Evolutionary conservation across 2,329 filamentous ascomycete genomes (phyloP).

Genomic region (Xenosphaeropsis pyriputrescens): DNA sequence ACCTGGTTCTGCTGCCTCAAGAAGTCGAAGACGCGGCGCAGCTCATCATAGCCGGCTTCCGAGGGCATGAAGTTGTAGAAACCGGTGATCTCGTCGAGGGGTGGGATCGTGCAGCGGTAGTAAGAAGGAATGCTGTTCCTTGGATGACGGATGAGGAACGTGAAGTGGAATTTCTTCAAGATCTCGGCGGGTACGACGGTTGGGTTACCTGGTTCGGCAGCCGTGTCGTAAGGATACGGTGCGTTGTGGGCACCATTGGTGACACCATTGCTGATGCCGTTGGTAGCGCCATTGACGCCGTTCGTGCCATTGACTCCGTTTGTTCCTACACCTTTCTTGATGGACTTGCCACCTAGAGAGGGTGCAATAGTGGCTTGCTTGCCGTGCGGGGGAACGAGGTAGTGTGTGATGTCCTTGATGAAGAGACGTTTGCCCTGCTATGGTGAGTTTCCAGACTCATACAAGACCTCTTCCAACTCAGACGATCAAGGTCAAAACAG

Average conservation of each 20-base stretch:
- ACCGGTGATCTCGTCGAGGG: slow-evolving; percentile 66
- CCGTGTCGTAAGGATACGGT: slow-evolving; percentile 43
- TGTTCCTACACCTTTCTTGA: slow-evolving; percentile 18
- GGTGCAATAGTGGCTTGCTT: slow-evolving; percentile 59
- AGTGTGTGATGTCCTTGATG: slow-evolving; percentile 97
- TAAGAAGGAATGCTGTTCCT: slow-evolving; percentile 82
- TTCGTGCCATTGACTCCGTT: slow-evolving; percentile 7
- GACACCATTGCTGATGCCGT: slow-evolving; percentile 16
- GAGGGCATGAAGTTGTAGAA: slow-evolving; percentile 76
- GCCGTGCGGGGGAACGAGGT: slow-evolving; percentile 64
- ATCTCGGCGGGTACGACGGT: slow-evolving; percentile 66
- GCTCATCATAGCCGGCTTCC: slow-evolving; percentile 83
- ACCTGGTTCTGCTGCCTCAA: slow-evolving; percentile 55
- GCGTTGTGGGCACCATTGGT: slow-evolving; percentile 13
- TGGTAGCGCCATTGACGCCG: slow-evolving; percentile 11
- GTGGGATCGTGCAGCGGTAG: slow-evolving; percentile 86
- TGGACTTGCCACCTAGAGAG: slow-evolving; percentile 37
- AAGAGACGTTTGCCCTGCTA: slow-evolving; percentile 75
- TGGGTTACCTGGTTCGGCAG: slow-evolving; percentile 57
- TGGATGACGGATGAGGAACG: slow-evolving; percentile 95
- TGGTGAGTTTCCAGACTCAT: background rate
- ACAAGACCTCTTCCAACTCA: no score
- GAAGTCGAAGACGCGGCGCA: slow-evolving; percentile 79
- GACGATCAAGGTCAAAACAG: no score
- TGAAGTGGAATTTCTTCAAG: slow-evolving; percentile 76